Conservation (phyloP, 352 stramenopile species). For the Phytophthora aleatoria region DNA sequence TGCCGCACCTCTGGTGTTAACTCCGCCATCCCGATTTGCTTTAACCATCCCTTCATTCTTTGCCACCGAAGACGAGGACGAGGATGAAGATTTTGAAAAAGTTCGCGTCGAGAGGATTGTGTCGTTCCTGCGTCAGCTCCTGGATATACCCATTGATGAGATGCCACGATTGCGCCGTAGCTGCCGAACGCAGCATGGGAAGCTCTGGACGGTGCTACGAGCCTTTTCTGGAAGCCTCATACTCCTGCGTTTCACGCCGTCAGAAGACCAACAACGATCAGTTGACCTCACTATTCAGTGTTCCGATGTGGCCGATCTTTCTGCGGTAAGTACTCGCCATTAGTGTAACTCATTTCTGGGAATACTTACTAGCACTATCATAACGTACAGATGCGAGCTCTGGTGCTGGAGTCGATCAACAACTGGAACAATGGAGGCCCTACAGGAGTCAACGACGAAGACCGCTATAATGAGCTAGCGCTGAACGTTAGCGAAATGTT, state of each 20-base stretch:
- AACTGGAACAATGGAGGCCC: constrained; percentile 16
- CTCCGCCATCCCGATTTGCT: constrained; percentile 41
- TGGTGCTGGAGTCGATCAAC: constrained; percentile 38
- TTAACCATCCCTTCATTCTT: constrained; percentile 35
- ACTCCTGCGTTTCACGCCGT: constrained; percentile 42
- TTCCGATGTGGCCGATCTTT: constrained; percentile 61
- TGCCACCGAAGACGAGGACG: constrained; percentile 16
- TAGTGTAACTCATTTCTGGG: not conserved
- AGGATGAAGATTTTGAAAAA: constrained; percentile 33
- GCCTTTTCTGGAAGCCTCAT: constrained; percentile 53
- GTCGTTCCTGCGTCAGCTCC: constrained; percentile 33
- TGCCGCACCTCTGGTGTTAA: constrained; percentile 12
- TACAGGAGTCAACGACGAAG: constrained; percentile 7
- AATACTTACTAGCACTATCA: not conserved
- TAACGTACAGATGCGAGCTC: constrained; percentile 56
- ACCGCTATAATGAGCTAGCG: constrained; percentile 13
- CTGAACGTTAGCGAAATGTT: constrained; percentile 29
- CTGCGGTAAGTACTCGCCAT: constrained; percentile 43
- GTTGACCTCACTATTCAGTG: constrained; percentile 59
- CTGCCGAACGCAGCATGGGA: constrained; percentile 48
- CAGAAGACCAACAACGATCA: constrained; percentile 27
- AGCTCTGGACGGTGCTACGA: constrained; percentile 54
- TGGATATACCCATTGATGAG: constrained; percentile 31
- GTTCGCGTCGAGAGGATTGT: constrained; percentile 40
- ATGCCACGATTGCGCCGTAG: constrained; percentile 33